Base-by-base conservation (phyloP, 768 basidiomycete genomes). In the Boletus tomentosulus region DNA sequence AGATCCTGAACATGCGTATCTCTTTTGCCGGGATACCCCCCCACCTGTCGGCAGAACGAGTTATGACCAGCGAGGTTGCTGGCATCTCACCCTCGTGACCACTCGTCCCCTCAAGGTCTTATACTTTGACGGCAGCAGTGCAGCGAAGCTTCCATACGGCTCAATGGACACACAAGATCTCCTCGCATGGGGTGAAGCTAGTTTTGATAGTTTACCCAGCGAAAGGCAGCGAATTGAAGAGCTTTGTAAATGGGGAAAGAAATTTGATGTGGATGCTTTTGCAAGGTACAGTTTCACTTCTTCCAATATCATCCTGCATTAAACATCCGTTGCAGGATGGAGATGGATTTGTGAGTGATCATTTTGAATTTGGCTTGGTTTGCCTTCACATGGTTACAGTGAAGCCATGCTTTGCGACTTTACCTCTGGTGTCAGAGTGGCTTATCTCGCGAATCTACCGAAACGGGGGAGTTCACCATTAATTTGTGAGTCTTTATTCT, bases 361-460 rank as follows among this genome's bases (percentile, higher is more conserved):
- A n/a, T 39, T 19, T 50, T 6, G 3, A 13, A 24, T 25, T 9
- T 8, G 13, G 4, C 25, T 27, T 12, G 3, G 33, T 11, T 16
- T 19, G 12, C 33, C 24, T 37, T 27, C 33, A 41, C 11, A 30
- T 19, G n/a, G n/a, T 28, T 25, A 35, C 44, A 79, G 77, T 55
- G 79, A 81, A 61, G 63, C 78, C 15, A 77, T 78, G 72, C 63
- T 78, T 8, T 80, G 78, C 56, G 70, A 79, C 56, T 78, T 81
- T 56, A 70, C 65, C 1, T 57, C 63, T 1, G 76, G 76, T 3
- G 63, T 80, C 6, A 62, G 71, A 11, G 57, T 69, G 3, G 69
- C 74, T 6, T 76, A 31, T 33, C 30, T 30, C 5, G 28, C 31
- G n/a, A 33, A 46, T 78, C 59, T 78, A 8, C 16, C 7, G 25